Percentiles rank a stretch among this genome's conserved stretches.
Conservation (phyloP, 768 basidiomycete species). For the Leccinum uliginosum region DNA sequence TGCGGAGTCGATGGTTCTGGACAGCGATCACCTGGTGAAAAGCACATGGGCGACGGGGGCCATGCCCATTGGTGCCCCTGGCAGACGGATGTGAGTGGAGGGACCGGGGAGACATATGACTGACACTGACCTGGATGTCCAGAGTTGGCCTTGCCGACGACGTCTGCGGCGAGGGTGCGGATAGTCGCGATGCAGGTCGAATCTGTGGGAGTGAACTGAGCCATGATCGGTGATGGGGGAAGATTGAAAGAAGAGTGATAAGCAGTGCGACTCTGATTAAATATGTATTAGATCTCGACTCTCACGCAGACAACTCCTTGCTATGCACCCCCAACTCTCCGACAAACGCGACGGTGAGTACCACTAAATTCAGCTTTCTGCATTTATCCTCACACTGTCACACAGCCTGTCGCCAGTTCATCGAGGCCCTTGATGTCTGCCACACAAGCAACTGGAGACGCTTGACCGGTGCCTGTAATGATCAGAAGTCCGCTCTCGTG, state of each 20-base stretch:
- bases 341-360: constrained; percentile 55
- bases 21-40: constrained; percentile 55
- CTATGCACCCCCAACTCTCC: constrained; percentile 70
- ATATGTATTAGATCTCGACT: neutral
- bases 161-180: constrained; percentile 70
- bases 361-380: neutral
- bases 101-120: neutral
- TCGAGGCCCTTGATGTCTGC: constrained; percentile 70
- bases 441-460: constrained; percentile 61
- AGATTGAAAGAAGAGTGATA: constrained; percentile 5
- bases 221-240: constrained; percentile 30
- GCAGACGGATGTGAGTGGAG: constrained; percentile 4
- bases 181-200: constrained; percentile 64
- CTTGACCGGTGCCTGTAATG: constrained; percentile 68
- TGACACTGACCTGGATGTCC: constrained; percentile 71
- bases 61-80: constrained; percentile 94
- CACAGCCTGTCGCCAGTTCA: constrained; percentile 70
- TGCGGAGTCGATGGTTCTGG: neutral
- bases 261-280: constrained; percentile 3
- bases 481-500: constrained; percentile 62
- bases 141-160: constrained; percentile 86
- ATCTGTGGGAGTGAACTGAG: constrained; percentile 43
- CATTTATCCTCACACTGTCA: constrained; percentile 6
- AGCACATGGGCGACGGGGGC: constrained; percentile 79
- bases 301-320: neutral